Conservation (phyloP, 163 green algal species). For the Scenedesmus sp. region DNA sequence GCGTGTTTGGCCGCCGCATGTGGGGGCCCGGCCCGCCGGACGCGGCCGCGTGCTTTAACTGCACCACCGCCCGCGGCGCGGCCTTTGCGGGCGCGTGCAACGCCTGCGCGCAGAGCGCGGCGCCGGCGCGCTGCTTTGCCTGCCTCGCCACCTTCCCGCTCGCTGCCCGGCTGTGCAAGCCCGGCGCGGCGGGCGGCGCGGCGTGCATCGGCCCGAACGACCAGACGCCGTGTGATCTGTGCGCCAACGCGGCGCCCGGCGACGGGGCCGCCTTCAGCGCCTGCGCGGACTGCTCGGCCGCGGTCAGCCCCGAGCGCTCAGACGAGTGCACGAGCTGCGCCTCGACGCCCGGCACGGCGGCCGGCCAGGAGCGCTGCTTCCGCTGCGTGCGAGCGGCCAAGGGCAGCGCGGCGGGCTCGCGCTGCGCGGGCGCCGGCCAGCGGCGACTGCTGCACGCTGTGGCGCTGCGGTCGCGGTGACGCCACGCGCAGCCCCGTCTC, state of each 20-base stretch:
- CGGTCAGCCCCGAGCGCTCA: not conserved
- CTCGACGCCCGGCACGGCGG: constrained; percentile 7
- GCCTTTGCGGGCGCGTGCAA: constrained; percentile 25
- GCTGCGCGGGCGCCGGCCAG: too few relatives aligned
- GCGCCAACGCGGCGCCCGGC: constrained; percentile 21
- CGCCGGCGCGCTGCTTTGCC: constrained; percentile 21
- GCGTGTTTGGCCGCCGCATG: constrained; percentile 16
- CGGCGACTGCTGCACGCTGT: too few relatives aligned
- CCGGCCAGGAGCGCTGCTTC: constrained; percentile 15
- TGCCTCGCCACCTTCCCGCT: constrained; percentile 23
- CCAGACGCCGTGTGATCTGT: constrained; percentile 34
- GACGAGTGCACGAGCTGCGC: constrained; percentile 27
- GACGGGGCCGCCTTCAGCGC: constrained; percentile 18
- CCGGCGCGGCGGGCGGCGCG: not conserved
- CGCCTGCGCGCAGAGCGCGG: constrained; percentile 29
- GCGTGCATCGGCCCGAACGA: constrained; percentile 7
- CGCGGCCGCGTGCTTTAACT: constrained; percentile 13
- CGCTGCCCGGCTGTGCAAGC: not conserved
- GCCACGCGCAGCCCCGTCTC: too few relatives aligned
- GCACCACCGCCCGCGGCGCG: not conserved
- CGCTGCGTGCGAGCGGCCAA: not conserved
- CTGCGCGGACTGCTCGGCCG: constrained; percentile 19
- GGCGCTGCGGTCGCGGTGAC: too few relatives aligned
- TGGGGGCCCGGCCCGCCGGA: constrained; percentile 38
- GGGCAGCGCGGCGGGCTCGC: constrained; percentile 19